Evolutionary conservation across 768 basidiomycete genomes (phyloP).

Genomic region (Suillus spraguei): DNA sequence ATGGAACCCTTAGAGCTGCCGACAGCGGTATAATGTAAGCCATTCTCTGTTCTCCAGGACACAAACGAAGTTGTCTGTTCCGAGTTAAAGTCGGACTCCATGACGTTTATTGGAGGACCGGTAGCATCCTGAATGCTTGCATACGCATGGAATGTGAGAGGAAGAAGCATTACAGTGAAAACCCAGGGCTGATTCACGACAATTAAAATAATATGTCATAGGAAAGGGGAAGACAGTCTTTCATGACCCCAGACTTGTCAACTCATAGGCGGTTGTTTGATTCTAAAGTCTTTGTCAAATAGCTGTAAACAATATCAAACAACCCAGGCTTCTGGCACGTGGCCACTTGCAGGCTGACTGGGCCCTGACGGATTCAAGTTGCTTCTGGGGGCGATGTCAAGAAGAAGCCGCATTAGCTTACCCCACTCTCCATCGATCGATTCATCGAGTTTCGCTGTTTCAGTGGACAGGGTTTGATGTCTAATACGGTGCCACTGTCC

Average conservation of each 20-base stretch:
- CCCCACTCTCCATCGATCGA: not conserved
- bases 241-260: constrained; percentile 6
- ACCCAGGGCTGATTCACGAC: not conserved
- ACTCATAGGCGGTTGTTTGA: constrained; percentile 28
- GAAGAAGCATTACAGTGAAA: constrained; percentile 25
- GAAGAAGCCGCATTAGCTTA: not conserved
- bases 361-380: not conserved
- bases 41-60: constrained; percentile 4
- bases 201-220: not conserved
- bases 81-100: constrained; percentile 26
- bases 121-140: constrained; percentile 2
- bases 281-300: constrained; percentile 32
- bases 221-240: not conserved
- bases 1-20: constrained; percentile 28
- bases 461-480: not conserved
- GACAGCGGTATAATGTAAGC: constrained; percentile 8
- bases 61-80: not conserved
- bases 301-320: constrained; percentile 8
- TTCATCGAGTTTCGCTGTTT: not conserved
- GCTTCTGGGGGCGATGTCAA: not conserved
- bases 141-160: constrained; percentile 26
- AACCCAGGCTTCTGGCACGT: not conserved
- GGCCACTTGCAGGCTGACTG: not conserved
- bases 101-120: constrained; percentile 9
- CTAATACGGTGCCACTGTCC: not conserved